Evolutionary conservation across 2,329 filamentous ascomycete species (phyloP), one percentile per base, ranked within the genome.

Genomic region (Periglandula ipomoeae): DNA sequence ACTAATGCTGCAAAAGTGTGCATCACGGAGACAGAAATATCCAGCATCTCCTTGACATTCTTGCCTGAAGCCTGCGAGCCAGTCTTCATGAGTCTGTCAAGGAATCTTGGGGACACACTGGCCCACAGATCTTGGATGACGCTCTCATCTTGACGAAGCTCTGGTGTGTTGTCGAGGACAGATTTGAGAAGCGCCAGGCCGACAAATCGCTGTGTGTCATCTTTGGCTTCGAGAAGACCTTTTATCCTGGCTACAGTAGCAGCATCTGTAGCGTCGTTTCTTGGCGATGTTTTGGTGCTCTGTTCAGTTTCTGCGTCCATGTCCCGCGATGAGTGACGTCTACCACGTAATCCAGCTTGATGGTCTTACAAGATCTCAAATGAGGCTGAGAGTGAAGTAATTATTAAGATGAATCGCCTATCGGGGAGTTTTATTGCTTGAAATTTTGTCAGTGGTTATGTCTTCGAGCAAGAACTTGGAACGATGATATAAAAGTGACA

Each of bases 131-230:
- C 61, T n/a, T 63, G 57, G 4, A 84, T 57, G 7, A 59, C 60
- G 2, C 63, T 62, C 9, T 70, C 65, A 61, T 81, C 70, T 46
- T 71, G 63, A 40, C 70, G 70, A 20, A 81, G 62, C n/a, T 71
- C 62, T 20, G 70, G 64, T 5, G 76, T 74, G 58, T 78, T 81
- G 61, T 85, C 81, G 27, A 87, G 70, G 11, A 83, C 65, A n/a
- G 79, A 77, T 57, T 81, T 84, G 45, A 86, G 70, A 20, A 86
- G 70, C 1, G 81, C 79, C 20, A 87, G 68, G 7, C 81, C 83
- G 35, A 85, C 81, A 55, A 87, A 85, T 57, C 79, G 75, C 19
- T 80, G 78, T 0, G 83, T 86, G 59, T 87, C 82, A 59, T 85
- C 75, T 52, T 79, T 81, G 47, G 76, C 65, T 47, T 69, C 68